Conservation (phyloP, 257 asterid species). For the Jasminum sambac region DNA sequence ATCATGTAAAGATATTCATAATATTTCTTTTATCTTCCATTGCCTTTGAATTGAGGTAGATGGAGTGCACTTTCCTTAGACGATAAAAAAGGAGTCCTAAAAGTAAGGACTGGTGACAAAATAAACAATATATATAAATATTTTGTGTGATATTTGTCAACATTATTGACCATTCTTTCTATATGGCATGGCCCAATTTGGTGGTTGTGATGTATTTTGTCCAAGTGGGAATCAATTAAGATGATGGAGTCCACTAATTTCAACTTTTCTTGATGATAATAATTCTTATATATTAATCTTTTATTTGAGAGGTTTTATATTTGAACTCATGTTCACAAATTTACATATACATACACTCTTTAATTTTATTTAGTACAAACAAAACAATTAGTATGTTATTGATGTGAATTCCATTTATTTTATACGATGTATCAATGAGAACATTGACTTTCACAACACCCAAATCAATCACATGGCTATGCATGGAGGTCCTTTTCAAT, state of each 20-base stretch:
- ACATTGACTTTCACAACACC: slow-evolving; percentile 1
- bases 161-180: not conserved
- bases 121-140: slow-evolving; percentile 6
- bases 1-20: not conserved
- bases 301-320: too few species aligned
- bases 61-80: slow-evolving; percentile 22
- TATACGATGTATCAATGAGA: slow-evolving; percentile 6
- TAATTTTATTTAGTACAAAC: too few species aligned
- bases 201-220: slow-evolving; percentile 11
- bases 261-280: not conserved
- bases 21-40: not conserved
- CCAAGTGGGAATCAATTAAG: slow-evolving; percentile 18
- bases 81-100: slow-evolving; percentile 16
- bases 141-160: not conserved
- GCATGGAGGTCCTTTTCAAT: slow-evolving; percentile 23
- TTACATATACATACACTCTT: too few species aligned
- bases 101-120: slow-evolving; percentile 29
- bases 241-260: not conserved
- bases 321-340: too few species aligned
- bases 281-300: too few species aligned
- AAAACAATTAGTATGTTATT: too few species aligned
- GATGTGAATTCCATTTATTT: not conserved
- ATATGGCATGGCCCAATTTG: slow-evolving; percentile 1
- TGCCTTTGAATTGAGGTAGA: not conserved
- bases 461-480: not conserved